phyloP scores from a whole-genome alignment of 179 eudicot species.

The Silene noctiflora region DNA sequence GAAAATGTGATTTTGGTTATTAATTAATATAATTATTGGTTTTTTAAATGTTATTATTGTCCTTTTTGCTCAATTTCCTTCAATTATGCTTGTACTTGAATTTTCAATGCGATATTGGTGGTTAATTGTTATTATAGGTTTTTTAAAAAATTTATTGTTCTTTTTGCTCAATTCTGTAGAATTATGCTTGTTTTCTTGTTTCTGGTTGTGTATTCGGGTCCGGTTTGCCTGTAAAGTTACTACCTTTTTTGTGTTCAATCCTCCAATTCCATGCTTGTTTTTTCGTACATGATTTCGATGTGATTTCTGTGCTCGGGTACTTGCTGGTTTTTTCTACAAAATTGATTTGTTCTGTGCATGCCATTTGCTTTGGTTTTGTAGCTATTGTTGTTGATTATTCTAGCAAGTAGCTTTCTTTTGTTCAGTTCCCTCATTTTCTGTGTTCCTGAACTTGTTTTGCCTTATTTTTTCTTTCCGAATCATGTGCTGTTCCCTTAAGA shows the following conservation, averaged over 20 bases:
- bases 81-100: background rate
- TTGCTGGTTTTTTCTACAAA: background rate
- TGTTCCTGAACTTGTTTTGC: background rate
- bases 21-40: background rate
- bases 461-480: too few species aligned
- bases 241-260: background rate
- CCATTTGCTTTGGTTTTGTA: background rate
- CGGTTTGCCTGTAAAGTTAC: background rate
- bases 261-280: background rate
- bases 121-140: too few species aligned
- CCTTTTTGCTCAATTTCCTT: background rate
- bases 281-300: too few species aligned
- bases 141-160: too few species aligned
- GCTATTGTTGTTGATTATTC: background rate
- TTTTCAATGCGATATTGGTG: too few species aligned
- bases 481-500: too few species aligned
- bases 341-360: background rate
- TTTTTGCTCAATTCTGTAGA: background rate
- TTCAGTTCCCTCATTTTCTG: background rate
- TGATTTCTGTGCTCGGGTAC: slow-evolving; percentile 1
- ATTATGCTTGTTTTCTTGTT: background rate
- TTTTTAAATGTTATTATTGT: background rate
- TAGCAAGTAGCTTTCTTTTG: background rate
- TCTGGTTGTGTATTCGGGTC: background rate
- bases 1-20: background rate